Conservation (phyloP, 108 stramenopile species). For the Aurantiochytrium sp. region DNA sequence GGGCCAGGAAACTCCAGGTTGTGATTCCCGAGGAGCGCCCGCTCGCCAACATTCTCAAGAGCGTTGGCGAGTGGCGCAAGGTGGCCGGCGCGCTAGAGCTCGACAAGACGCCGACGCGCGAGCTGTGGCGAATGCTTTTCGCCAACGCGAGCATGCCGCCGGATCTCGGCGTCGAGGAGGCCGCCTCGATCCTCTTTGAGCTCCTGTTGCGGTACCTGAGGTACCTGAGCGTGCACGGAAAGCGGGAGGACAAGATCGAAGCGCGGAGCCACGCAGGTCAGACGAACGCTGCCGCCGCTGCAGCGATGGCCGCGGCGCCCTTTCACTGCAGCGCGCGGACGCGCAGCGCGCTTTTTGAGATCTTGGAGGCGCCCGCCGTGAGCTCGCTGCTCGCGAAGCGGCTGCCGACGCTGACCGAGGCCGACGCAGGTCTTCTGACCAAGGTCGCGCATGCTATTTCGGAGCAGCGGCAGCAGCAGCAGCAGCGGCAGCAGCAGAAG, state of each 20-base stretch:
- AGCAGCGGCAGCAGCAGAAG: too few relatives aligned
- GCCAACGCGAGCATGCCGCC: background rate
- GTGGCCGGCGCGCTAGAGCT: background rate
- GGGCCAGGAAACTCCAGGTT: background rate
- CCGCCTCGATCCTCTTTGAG: background rate
- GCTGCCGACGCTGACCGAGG: too few relatives aligned
- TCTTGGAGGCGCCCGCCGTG: too few relatives aligned
- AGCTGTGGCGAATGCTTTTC: conserved; percentile 1
- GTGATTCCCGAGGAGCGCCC: conserved; percentile 1
- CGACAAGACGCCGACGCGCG: background rate
- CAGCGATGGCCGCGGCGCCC: too few relatives aligned
- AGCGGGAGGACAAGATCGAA: background rate
- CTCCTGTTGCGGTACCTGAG: background rate
- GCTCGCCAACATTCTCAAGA: background rate
- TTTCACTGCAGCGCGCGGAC: too few relatives aligned
- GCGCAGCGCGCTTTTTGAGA: too few relatives aligned
- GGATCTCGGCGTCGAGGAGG: background rate
- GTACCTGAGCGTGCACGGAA: background rate
- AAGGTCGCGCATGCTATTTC: too few relatives aligned
- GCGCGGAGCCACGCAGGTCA: background rate
- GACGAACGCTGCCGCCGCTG: too few relatives aligned
- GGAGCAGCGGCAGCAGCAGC: too few relatives aligned
- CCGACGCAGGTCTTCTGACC: too few relatives aligned
- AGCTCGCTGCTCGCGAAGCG: too few relatives aligned
- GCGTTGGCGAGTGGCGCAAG: background rate